phyloP scores from a whole-genome alignment of 305 asterid species.

The Fraxinus baroniana region DNA sequence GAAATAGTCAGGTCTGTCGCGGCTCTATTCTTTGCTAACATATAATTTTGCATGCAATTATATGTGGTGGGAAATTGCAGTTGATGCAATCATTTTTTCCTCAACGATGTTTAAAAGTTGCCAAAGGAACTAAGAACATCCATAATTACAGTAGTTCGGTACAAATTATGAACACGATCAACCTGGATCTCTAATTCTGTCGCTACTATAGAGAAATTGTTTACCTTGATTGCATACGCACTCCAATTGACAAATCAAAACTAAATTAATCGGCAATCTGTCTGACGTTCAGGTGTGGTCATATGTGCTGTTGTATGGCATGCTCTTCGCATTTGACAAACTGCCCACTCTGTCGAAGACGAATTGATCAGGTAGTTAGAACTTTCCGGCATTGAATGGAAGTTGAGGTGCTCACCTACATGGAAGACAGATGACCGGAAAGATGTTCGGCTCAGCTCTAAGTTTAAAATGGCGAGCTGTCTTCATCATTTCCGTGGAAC shows the following conservation, averaged over 20 bases:
- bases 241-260: slow-evolving; percentile 1
- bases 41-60: neutral
- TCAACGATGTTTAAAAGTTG: neutral
- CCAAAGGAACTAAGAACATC: neutral
- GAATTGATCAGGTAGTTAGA: slow-evolving; percentile 74
- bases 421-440: slow-evolving; percentile 7
- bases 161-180: neutral
- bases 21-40: neutral
- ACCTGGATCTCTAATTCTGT: neutral
- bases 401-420: neutral
- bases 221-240: neutral
- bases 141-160: neutral
- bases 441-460: slow-evolving; percentile 11
- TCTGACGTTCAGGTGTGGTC: slow-evolving; percentile 85
- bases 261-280: slow-evolving; percentile 11
- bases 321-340: slow-evolving; percentile 85
- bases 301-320: slow-evolving; percentile 92
- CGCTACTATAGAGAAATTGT: neutral
- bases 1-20: neutral
- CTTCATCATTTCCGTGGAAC: neutral
- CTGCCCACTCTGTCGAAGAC: slow-evolving; percentile 95
- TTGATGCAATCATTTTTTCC: neutral
- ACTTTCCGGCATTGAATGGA: slow-evolving; percentile 62
- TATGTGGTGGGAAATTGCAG: neutral
- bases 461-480: neutral